Evolutionary conservation across 2,329 filamentous ascomycete genomes (phyloP).

Genomic region (Acephala macrosclerotiorum): DNA sequence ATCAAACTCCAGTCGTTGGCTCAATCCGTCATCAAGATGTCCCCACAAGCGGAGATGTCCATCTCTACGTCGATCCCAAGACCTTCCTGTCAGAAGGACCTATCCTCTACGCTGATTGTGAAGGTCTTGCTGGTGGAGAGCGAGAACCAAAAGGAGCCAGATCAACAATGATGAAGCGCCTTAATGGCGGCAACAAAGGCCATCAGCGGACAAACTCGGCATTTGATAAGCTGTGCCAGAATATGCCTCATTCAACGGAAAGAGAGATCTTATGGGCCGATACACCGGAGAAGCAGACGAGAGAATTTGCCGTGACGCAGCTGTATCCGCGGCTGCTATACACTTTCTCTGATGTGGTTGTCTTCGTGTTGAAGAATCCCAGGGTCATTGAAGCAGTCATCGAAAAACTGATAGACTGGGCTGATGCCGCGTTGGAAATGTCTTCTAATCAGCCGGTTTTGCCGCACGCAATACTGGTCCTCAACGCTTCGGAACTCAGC

Average conservation of each 20-base stretch:
- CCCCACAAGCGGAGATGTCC: neutral
- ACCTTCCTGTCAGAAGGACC: conserved; percentile 4
- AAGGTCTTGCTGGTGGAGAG: conserved; percentile 6
- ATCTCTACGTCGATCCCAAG: conserved; percentile 3
- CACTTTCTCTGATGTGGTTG: conserved; percentile 6
- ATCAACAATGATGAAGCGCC: neutral
- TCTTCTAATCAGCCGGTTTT: conserved; percentile 5
- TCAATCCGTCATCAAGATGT: neutral
- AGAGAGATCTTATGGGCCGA: conserved; percentile 4
- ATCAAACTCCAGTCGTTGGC: conserved; percentile 11
- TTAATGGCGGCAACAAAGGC: neutral
- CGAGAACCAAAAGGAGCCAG: conserved; percentile 4
- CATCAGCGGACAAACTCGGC: neutral
- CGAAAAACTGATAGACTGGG: conserved; percentile 3
- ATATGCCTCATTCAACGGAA: neutral
- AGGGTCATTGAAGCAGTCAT: conserved; percentile 3
- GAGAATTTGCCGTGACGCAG: conserved; percentile 3
- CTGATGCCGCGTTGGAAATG: neutral
- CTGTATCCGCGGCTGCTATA: conserved; percentile 6
- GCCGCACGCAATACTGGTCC: conserved; percentile 4
- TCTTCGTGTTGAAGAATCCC: conserved; percentile 1
- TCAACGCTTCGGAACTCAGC: conserved; percentile 6
- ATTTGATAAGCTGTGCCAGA: neutral
- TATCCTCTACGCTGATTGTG: conserved; percentile 7
- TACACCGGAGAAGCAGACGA: conserved; percentile 2